Evolutionary conservation across 2,329 filamentous ascomycete species (phyloP), one percentile per base, ranked within the genome.

Genomic region (Aphanocladium album): DNA sequence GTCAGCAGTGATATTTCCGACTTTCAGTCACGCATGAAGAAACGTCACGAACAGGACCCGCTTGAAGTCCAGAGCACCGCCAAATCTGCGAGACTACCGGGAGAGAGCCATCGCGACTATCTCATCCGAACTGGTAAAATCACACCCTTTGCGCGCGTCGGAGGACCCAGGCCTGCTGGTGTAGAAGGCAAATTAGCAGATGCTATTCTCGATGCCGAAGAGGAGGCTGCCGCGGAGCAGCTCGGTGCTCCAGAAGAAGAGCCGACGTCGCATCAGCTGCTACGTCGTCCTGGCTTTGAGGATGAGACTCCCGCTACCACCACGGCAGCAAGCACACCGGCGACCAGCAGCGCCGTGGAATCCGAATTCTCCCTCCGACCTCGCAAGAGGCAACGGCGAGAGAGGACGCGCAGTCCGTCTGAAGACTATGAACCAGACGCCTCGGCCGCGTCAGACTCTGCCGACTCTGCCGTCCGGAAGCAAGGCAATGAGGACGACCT

Each of bases 41-140:
- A 90, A 62, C 83, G 93, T 59, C 86, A 89, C 62, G 77, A 83
- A 61, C 79, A 81, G n/a, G 72, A 70, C 17, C 78, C 78, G 37
- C 73, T 74, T 3, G 74, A 77, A 1, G 76, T 79, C 11, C 67
- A 74, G 1, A 74, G 74, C 21, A 74, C 77, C 35, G 69, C 71
- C 16, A 82, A 81, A 30, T 85, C 82, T 57, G 80, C 82, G 62
- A 85, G 84, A 58, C 75, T 93, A 60, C 86, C 90, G 1, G 90
- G 90, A 62, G 95, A 98, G 76, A 91, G 84, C 25, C 87, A 91
- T 63, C 85, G 93, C 55, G 93, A 96, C 51, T 99, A 90, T 71
- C 83, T 99, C 51, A 95, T 99, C 53, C 87, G 95, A 30, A 99
- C 93, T 0, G 95, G 95, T 63, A 98, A 98, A 76, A 98, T 99